Evolutionary conservation across 805 yeast species (phyloP).

Genomic region (Lipomyces spencermartinsiae): DNA sequence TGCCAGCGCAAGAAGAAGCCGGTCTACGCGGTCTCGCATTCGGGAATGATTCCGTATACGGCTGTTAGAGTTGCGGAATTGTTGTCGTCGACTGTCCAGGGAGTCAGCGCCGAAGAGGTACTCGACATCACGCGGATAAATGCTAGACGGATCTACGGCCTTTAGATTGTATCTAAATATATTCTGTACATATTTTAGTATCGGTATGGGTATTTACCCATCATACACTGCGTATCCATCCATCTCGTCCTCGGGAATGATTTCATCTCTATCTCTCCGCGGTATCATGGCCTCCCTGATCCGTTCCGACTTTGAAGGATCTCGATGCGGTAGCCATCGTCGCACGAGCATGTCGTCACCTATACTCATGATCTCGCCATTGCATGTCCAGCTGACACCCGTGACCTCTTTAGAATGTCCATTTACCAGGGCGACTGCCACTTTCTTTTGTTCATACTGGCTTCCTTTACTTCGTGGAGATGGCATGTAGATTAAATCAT

Average conservation of each 20-base stretch:
- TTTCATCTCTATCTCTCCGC: constrained; percentile 14
- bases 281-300: constrained; percentile 3
- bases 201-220: neutral
- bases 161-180: constrained; percentile 6
- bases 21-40: constrained; percentile 28
- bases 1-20: constrained; percentile 13
- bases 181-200: neutral
- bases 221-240: constrained; percentile 23
- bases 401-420: constrained; percentile 30
- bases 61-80: constrained; percentile 29
- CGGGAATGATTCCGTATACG: constrained; percentile 35
- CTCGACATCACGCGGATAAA: constrained; percentile 23
- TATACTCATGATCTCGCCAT: constrained; percentile 23
- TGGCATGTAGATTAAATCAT: neutral
- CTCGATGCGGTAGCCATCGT: constrained; percentile 23
- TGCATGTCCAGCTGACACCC: constrained; percentile 26
- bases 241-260: constrained; percentile 1
- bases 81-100: constrained; percentile 11
- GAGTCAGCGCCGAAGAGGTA: constrained; percentile 18
- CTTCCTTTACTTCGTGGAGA: neutral
- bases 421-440: constrained; percentile 18
- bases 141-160: constrained; percentile 23
- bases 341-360: constrained; percentile 32
- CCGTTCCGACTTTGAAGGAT: constrained; percentile 15
- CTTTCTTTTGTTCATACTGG: neutral